phyloP scores from a whole-genome alignment of 345 rosid species.

The Brassica juncea region DNA sequence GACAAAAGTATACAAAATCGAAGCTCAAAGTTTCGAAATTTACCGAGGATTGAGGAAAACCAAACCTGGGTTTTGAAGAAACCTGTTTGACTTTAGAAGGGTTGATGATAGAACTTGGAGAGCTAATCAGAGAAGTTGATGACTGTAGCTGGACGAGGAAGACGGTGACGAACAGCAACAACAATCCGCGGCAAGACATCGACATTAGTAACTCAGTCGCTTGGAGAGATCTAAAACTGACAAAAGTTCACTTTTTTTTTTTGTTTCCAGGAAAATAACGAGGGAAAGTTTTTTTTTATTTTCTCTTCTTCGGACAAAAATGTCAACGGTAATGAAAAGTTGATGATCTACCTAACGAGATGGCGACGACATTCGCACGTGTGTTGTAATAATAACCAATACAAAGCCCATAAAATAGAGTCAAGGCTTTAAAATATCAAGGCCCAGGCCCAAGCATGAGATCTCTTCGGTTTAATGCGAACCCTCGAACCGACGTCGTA shows the following conservation, averaged over 20 bases:
- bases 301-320: conserved; percentile 26
- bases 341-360: conserved; percentile 25
- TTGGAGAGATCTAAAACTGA: conserved; percentile 16
- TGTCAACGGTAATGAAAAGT: conserved; percentile 41
- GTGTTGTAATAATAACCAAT: background rate
- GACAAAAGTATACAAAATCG: background rate
- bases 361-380: conserved; percentile 43
- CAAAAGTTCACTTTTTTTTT: background rate
- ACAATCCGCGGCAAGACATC: conserved; percentile 28
- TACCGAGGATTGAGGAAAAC: background rate
- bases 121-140: conserved; percentile 48
- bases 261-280: conserved; percentile 19
- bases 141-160: conserved; percentile 44
- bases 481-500: background rate
- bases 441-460: no score
- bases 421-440: no score
- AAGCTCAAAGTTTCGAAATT: conserved; percentile 16
- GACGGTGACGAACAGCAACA: conserved; percentile 41
- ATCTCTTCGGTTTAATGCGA: no score
- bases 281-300: conserved; percentile 19
- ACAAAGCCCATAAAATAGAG: no score
- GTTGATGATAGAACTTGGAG: conserved; percentile 68
- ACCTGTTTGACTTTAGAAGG: conserved; percentile 86
- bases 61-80: conserved; percentile 83
- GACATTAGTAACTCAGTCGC: conserved; percentile 15